These are phyloP conservation scores for Phytophthora quininea DNA, from an alignment of 352 stramenopile genomes.

Conservation along the genomic window DNA sequence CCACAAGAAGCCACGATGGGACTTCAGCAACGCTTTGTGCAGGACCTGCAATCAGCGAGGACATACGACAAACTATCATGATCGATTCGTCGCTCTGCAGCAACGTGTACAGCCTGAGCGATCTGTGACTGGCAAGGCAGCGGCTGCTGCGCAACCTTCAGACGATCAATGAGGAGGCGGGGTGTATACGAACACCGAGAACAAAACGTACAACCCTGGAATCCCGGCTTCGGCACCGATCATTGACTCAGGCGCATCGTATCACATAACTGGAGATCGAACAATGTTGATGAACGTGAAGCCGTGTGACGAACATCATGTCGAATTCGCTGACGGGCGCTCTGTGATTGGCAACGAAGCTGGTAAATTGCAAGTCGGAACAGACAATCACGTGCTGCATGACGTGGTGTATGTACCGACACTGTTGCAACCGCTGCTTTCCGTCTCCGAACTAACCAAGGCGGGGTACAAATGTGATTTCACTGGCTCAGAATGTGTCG, in stretches of 20 bases:
- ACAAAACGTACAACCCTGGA: neutral
- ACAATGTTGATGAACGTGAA: neutral
- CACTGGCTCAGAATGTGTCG: neutral
- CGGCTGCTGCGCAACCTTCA: neutral
- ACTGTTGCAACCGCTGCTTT: neutral
- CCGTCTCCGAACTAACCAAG: neutral
- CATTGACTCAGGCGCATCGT: slow-evolving; percentile 5
- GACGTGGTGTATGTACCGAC: neutral
- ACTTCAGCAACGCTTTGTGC: slow-evolving; percentile 1
- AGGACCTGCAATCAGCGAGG: neutral
- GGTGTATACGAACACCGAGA: slow-evolving; percentile 10
- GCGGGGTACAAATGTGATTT: neutral
- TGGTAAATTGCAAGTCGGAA: neutral
- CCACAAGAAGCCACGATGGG: neutral
- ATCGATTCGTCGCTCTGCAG: slow-evolving; percentile 4
- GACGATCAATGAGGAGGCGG: slow-evolving; percentile 6
- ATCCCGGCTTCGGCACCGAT: neutral
- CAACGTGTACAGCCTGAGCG: neutral
- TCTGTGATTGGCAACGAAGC: neutral
- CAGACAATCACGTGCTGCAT: neutral
- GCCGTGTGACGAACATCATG: neutral
- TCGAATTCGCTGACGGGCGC: slow-evolving; percentile 2
- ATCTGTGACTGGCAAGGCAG: neutral
- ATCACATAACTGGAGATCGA: slow-evolving; percentile 3
- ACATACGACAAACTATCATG: slow-evolving; percentile 14